phyloP scores from a whole-genome alignment of 2,329 filamentous ascomycete species.

The Ophiosphaerella narmari region DNA sequence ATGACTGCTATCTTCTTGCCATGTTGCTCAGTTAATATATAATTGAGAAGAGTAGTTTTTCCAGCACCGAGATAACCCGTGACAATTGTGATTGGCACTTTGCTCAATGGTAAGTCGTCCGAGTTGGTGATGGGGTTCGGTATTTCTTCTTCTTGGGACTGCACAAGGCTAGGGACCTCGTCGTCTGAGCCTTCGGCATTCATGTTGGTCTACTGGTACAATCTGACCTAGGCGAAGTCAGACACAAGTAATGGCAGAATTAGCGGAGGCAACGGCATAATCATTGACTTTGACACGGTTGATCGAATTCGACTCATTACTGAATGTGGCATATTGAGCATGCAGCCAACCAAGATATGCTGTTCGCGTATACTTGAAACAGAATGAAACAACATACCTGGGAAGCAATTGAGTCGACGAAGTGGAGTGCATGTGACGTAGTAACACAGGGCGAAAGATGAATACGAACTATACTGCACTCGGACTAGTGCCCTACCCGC shows the following conservation, averaged over 20 bases:
- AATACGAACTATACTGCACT: not conserved
- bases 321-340: not conserved
- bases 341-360: not conserved
- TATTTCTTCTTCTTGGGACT: constrained; percentile 31
- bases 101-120: constrained; percentile 58
- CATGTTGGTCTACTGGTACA: constrained; percentile 11
- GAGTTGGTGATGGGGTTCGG: constrained; percentile 37
- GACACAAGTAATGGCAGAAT: not conserved
- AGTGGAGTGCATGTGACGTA: constrained; percentile 3
- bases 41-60: constrained; percentile 94
- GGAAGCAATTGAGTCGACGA: not conserved
- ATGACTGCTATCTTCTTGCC: constrained; percentile 98
- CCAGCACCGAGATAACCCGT: constrained; percentile 93
- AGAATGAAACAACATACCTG: not conserved
- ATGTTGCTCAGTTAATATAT: constrained; percentile 92
- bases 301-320: not conserved
- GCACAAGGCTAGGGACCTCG: constrained; percentile 60
- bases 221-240: not conserved
- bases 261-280: not conserved
- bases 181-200: constrained; percentile 34
- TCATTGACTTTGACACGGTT: not conserved
- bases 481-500: constrained; percentile 8
- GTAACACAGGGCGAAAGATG: constrained; percentile 1
- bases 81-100: constrained; percentile 84
- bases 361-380: not conserved